phyloP scores from a whole-genome alignment of 345 rosid genomes.

The Linum usitatissimum region DNA sequence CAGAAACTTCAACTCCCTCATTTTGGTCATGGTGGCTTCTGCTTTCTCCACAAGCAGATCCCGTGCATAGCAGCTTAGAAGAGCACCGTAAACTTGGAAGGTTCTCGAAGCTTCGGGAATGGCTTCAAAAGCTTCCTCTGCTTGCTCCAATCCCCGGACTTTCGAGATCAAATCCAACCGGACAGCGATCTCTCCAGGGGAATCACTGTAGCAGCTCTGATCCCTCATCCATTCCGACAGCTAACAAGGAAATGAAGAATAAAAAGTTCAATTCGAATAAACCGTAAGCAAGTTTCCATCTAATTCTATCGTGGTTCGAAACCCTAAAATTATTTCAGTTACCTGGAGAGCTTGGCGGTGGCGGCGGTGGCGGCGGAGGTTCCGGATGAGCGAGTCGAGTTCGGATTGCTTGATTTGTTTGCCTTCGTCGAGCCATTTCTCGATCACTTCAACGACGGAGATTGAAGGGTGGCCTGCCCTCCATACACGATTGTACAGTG shows the following conservation, averaged over 20 bases:
- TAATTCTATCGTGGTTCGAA: too few relatives aligned
- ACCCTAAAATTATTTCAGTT: too few relatives aligned
- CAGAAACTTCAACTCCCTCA: conserved; percentile 25
- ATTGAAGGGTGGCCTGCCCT: conserved; percentile 2
- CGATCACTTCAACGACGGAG: conserved; percentile 8
- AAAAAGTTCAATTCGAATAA: too few relatives aligned
- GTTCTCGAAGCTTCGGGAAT: conserved; percentile 17
- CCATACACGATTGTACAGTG: conserved; percentile 1
- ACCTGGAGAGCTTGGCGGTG: conserved; percentile 10
- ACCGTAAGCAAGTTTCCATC: too few relatives aligned
- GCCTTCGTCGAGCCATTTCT: conserved; percentile 10
- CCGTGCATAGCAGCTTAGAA: conserved; percentile 39
- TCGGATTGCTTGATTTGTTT: neutral
- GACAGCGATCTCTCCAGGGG: conserved; percentile 35
- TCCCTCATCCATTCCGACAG: conserved; percentile 36
- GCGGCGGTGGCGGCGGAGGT: conserved; percentile 6
- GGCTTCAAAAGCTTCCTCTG: conserved; percentile 33
- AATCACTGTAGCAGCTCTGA: conserved; percentile 14
- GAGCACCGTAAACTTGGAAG: conserved; percentile 36
- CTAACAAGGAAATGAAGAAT: conserved; percentile 16
- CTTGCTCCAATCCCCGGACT: conserved; percentile 33
- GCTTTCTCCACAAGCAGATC: conserved; percentile 32
- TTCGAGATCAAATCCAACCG: conserved; percentile 41
- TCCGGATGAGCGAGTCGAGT: neutral
- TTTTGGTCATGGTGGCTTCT: conserved; percentile 28